Percentiles rank a stretch among this genome's conserved stretches.
phyloP scores from a whole-genome alignment of 495 filamentous ascomycete genomes.

The Glutinoglossum americanum region DNA sequence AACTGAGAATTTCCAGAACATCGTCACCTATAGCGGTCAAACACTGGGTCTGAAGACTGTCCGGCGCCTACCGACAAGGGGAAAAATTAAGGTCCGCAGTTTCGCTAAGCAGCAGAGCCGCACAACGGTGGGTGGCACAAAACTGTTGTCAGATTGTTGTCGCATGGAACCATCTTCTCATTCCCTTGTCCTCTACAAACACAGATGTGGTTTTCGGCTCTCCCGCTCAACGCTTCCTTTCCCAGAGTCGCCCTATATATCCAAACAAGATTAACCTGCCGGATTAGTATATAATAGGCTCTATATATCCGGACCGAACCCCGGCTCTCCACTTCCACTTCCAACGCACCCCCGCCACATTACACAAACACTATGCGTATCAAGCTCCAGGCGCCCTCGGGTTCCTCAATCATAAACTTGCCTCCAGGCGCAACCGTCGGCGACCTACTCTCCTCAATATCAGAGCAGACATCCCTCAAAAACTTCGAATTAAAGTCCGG shows the following conservation, averaged over 20 bases:
- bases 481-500: constrained; percentile 67
- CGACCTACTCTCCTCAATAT: constrained; percentile 36
- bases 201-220: background rate
- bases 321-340: background rate
- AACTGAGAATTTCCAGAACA: too few relatives aligned
- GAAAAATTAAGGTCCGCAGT: too few relatives aligned
- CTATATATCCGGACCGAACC: too few relatives aligned
- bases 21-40: too few relatives aligned
- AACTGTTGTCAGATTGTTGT: background rate
- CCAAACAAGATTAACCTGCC: background rate
- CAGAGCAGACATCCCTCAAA: constrained; percentile 27
- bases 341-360: background rate
- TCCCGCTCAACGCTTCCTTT: background rate
- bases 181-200: too few relatives aligned
- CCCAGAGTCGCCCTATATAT: too few relatives aligned
- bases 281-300: background rate
- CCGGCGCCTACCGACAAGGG: too few relatives aligned
- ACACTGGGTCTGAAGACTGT: too few relatives aligned
- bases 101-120: background rate
- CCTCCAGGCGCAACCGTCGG: constrained; percentile 40
- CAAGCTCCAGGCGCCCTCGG: constrained; percentile 38
- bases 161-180: too few relatives aligned
- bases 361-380: constrained; percentile 40
- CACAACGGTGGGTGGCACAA: background rate
- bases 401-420: constrained; percentile 39